Evolutionary conservation across 139 green algal species (phyloP).

Genomic region (Micractinium sp.): DNA sequence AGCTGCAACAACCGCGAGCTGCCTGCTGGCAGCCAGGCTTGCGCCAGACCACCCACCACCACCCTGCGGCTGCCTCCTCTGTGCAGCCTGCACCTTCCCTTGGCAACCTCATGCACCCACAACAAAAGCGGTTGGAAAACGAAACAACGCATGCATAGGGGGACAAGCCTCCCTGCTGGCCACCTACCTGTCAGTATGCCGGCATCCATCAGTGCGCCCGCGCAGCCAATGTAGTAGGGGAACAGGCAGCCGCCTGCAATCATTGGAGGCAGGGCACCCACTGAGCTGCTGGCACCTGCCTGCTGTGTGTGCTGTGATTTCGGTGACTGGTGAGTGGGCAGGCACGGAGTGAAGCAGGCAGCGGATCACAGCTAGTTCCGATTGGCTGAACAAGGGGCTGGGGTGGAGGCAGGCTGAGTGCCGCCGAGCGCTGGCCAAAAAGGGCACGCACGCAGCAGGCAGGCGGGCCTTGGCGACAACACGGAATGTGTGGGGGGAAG

Average conservation of each 20-base stretch:
- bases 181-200: constrained; percentile 60
- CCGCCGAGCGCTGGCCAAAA: not conserved
- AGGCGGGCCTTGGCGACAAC: not conserved
- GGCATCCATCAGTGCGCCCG: constrained; percentile 46
- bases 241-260: constrained; percentile 64
- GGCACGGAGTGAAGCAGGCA: not conserved
- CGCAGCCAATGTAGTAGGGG: constrained; percentile 73
- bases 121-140: not conserved
- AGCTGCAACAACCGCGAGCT: not conserved
- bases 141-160: not conserved
- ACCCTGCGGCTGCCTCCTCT: not conserved
- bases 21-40: not conserved
- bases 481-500: not conserved
- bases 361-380: too few species aligned
- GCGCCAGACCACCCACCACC: not conserved
- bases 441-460: not conserved
- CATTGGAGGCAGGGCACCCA: too few species aligned
- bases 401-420: too few species aligned
- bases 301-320: not conserved
- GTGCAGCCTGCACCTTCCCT: too few species aligned
- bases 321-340: too few species aligned
- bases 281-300: too few species aligned
- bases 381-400: too few species aligned
- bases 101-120: not conserved
- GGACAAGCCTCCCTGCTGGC: not conserved